These are phyloP conservation scores for Rhytidhysteron rufulum DNA, from an alignment of 2,329 filamentous ascomycete genomes.

Conservation along the genomic window DNA sequence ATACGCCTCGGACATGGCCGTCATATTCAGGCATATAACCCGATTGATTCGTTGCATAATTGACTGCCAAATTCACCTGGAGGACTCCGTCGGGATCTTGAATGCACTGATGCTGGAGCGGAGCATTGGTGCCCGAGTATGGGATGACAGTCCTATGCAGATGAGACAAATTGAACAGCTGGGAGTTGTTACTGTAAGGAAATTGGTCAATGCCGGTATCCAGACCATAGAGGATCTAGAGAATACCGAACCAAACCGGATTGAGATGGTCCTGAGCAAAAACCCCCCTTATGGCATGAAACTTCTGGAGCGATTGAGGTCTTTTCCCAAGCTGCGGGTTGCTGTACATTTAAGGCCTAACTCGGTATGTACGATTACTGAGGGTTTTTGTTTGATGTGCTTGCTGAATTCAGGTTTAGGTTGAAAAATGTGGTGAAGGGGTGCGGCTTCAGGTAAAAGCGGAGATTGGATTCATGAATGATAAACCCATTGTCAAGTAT, in stretches of 20 bases:
- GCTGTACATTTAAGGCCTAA: constrained; percentile 49
- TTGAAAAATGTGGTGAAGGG: constrained; percentile 29
- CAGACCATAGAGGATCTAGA: constrained; percentile 68
- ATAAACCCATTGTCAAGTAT: constrained; percentile 58
- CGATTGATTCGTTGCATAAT: constrained; percentile 71
- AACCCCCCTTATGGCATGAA: constrained; percentile 80
- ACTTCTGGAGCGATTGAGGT: constrained; percentile 59
- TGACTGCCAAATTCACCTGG: constrained; percentile 62
- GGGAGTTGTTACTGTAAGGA: constrained; percentile 70
- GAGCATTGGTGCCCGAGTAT: constrained; percentile 69
- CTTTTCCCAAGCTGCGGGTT: constrained; percentile 67
- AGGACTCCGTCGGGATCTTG: constrained; percentile 64
- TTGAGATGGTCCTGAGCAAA: constrained; percentile 72
- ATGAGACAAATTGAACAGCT: constrained; percentile 79
- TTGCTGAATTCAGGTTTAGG: constrained; percentile 10
- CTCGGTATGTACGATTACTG: constrained; percentile 34
- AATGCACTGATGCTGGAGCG: constrained; percentile 74
- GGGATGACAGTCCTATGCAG: constrained; percentile 79
- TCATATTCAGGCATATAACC: constrained; percentile 66
- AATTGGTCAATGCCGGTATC: constrained; percentile 68
- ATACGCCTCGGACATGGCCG: constrained; percentile 56
- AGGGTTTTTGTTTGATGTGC: background rate
- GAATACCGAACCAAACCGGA: constrained; percentile 61
- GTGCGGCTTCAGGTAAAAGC: constrained; percentile 62
- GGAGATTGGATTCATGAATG: constrained; percentile 69